Conservation (phyloP, 2,329 filamentous ascomycete genomes). For the Exophiala calicioides region DNA sequence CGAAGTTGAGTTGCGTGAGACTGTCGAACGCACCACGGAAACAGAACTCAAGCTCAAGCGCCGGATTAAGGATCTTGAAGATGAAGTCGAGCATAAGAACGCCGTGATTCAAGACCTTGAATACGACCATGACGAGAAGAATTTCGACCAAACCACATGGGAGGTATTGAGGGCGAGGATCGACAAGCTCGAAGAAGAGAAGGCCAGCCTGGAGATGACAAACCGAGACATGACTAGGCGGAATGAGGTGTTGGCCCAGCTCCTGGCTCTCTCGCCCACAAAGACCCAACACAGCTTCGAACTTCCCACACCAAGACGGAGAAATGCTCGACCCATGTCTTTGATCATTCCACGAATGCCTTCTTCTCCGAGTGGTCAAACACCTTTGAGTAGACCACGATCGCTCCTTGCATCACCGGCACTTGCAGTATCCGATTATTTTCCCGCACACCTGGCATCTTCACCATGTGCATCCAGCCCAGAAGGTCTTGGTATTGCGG, state of each 20-base stretch:
- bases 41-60: slow-evolving; percentile 35
- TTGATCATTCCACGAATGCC: slow-evolving; percentile 34
- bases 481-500: neutral
- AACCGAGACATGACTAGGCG: slow-evolving; percentile 38
- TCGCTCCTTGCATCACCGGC: slow-evolving; percentile 21
- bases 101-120: slow-evolving; percentile 37
- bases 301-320: slow-evolving; percentile 27
- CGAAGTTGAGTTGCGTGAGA: slow-evolving; percentile 37
- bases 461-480: slow-evolving; percentile 15
- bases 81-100: slow-evolving; percentile 36
- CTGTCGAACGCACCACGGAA: slow-evolving; percentile 34
- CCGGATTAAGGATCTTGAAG: slow-evolving; percentile 37
- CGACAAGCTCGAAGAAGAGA: slow-evolving; percentile 37
- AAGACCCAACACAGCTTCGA: slow-evolving; percentile 27
- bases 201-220: slow-evolving; percentile 35
- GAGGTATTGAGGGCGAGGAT: slow-evolving; percentile 31
- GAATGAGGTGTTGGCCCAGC: slow-evolving; percentile 40
- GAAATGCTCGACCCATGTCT: slow-evolving; percentile 34
- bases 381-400: slow-evolving; percentile 26
- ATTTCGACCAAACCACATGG: slow-evolving; percentile 24
- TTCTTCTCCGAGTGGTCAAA: slow-evolving; percentile 31
- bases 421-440: slow-evolving; percentile 18
- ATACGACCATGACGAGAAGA: slow-evolving; percentile 35
- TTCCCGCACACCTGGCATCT: slow-evolving; percentile 14
- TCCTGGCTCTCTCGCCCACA: slow-evolving; percentile 40